Base-by-base conservation (phyloP, 148 eudicot genomes). In the Arctostaphylos glauca region DNA sequence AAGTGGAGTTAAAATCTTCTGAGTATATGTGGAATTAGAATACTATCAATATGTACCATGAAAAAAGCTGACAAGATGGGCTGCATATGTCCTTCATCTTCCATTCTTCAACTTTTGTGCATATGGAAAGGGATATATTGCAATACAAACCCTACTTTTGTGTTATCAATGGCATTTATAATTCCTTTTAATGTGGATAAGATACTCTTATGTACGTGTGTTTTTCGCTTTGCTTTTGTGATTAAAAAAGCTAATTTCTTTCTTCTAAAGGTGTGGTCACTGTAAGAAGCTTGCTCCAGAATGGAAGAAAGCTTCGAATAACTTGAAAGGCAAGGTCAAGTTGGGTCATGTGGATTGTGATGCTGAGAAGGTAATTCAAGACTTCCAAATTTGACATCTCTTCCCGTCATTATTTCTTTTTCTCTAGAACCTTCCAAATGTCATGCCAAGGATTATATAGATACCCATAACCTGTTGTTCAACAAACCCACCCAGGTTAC, bases 251-350 rank as follows among this genome's bases (percentile, higher is more conserved):
- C 25, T 3, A 54, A 0, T 25, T 59, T 59, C n/a, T 4, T 52
- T 79, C 19, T 49, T 74, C 16, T 76, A 5, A 78, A 96, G 99
- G 99, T 96, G 99, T 78, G 98, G 99, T 70, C 99, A 96, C 86
- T 96, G 99, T 86, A 94, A 96, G 88, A 94, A 91, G 89, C 97
- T 96, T 85, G 99, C 99, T 75, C 99, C 99, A 48, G 99, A 96
- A 85, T 96, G 99, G 99, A 96, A 94, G 92, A 94, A 87, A 89
- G 99, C 97, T 77, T 90, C 99, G 23, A 93, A 84, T 81, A 96
- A 88, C 90, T 88, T 96, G 80, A 88, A 94, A 90, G 99, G 97
- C 70, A 90, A 93, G 92, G 99, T 94, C 86, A 96, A 88, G 89
- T 84, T 96, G 73, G 99, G 99, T 67, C 99, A 96, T 89, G 98